Evolutionary conservation across 352 stramenopile genomes (phyloP).

Genomic region (Phytophthora palmivora): DNA sequence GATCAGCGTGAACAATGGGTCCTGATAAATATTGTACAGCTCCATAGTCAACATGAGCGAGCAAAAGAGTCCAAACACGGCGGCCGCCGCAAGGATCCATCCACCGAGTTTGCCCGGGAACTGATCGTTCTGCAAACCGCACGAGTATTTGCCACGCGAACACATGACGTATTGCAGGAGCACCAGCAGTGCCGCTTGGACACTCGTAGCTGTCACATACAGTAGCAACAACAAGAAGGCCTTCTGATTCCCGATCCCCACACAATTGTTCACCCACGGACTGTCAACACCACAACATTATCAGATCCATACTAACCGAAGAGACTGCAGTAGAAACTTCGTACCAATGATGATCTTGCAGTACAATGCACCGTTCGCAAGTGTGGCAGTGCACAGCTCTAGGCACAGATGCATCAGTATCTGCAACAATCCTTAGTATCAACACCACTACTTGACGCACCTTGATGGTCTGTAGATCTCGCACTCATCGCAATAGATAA

Average conservation of each 20-base stretch:
- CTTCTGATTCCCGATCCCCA: slow-evolving; percentile 86
- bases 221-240: slow-evolving; percentile 83
- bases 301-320: slow-evolving; percentile 5
- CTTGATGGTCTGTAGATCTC: slow-evolving; percentile 77
- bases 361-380: slow-evolving; percentile 77
- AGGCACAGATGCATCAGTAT: slow-evolving; percentile 1
- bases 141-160: slow-evolving; percentile 44
- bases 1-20: slow-evolving; percentile 61
- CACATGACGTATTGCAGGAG: slow-evolving; percentile 59
- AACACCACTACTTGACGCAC: slow-evolving; percentile 28
- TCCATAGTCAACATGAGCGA: slow-evolving; percentile 83
- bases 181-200: slow-evolving; percentile 65
- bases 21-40: slow-evolving; percentile 76
- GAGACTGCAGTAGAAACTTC: neutral
- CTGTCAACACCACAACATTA: slow-evolving; percentile 36
- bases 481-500: slow-evolving; percentile 86
- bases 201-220: slow-evolving; percentile 70
- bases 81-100: slow-evolving; percentile 69
- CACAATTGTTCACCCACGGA: slow-evolving; percentile 90
- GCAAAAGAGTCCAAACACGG: slow-evolving; percentile 82
- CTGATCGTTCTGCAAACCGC: slow-evolving; percentile 65
- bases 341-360: slow-evolving; percentile 89
- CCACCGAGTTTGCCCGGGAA: slow-evolving; percentile 70
- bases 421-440: neutral
- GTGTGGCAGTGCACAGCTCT: slow-evolving; percentile 84